These are phyloP conservation scores for Chaetomiaceae sp. DNA, from an alignment of 2,329 filamentous ascomycete species.

Conservation along the genomic window DNA sequence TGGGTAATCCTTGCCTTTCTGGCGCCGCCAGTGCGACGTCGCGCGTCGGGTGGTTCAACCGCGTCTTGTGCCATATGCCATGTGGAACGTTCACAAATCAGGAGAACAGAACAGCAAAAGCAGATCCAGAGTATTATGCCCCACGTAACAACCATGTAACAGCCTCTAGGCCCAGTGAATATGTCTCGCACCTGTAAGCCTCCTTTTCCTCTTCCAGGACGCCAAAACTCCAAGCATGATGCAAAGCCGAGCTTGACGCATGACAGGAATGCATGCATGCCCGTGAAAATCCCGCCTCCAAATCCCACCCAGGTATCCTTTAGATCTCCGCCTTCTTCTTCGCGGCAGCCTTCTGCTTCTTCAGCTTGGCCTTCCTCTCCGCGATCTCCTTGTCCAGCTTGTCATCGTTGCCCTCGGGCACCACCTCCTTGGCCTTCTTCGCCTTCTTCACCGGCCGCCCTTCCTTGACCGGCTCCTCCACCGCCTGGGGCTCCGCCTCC, in stretches of 20 bases:
- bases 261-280: not conserved
- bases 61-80: too few relatives aligned
- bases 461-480: constrained; percentile 26
- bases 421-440: constrained; percentile 35
- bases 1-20: too few relatives aligned
- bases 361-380: constrained; percentile 53
- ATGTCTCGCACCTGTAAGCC: constrained; percentile 10
- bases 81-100: too few relatives aligned
- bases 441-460: constrained; percentile 38
- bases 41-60: too few relatives aligned
- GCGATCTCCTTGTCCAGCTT: constrained; percentile 55
- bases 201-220: constrained; percentile 21
- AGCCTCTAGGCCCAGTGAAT: constrained; percentile 8
- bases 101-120: not conserved
- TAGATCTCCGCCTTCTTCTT: constrained; percentile 33
- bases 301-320: constrained; percentile 1
- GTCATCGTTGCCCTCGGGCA: constrained; percentile 45
- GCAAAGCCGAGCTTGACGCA: constrained; percentile 10
- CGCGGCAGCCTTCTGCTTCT: constrained; percentile 55
- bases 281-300: not conserved
- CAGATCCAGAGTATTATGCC: not conserved
- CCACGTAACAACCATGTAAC: constrained; percentile 4
- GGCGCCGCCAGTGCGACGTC: too few relatives aligned
- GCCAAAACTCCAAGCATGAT: constrained; percentile 26
- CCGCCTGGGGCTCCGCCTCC: constrained; percentile 23